These are phyloP conservation scores for Diaporthe australafricana DNA, from an alignment of 2,329 filamentous ascomycete genomes.

Conservation along the genomic window DNA sequence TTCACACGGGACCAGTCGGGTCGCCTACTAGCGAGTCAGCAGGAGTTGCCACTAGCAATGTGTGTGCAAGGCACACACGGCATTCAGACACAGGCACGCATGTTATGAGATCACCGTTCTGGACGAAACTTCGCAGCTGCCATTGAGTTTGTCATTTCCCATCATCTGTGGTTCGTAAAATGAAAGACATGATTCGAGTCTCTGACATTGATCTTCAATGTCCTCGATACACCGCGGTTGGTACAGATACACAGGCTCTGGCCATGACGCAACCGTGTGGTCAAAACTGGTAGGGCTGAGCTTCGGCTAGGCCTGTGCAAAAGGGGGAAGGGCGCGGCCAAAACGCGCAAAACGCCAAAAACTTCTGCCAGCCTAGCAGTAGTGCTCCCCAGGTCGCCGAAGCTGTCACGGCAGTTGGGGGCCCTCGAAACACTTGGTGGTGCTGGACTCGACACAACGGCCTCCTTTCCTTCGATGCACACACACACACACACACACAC, in stretches of 20 bases:
- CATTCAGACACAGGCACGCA: background rate
- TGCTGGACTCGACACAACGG: background rate
- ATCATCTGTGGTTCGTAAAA: background rate
- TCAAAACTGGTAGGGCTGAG: constrained; percentile 15
- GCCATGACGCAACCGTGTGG: constrained; percentile 5
- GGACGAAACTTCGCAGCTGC: background rate
- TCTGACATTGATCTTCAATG: background rate
- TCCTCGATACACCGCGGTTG: constrained; percentile 6
- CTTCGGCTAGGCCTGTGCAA: background rate
- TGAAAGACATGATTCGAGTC: background rate
- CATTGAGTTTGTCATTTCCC: background rate
- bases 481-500: too few species aligned
- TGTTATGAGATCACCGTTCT: background rate
- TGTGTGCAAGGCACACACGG: background rate
- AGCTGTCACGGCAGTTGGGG: constrained; percentile 15
- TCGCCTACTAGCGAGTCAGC: constrained; percentile 14
- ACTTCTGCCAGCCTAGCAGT: background rate
- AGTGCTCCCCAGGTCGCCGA: background rate
- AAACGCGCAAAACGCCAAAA: background rate
- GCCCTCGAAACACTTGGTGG: background rate
- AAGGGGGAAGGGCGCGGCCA: background rate
- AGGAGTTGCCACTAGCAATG: constrained; percentile 10
- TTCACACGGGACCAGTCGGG: constrained; percentile 2
- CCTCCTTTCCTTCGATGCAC: background rate
- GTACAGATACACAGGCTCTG: constrained; percentile 21